Base-by-base conservation (phyloP, 2,329 filamentous ascomycete genomes). In the Ascochyta lentis region DNA sequence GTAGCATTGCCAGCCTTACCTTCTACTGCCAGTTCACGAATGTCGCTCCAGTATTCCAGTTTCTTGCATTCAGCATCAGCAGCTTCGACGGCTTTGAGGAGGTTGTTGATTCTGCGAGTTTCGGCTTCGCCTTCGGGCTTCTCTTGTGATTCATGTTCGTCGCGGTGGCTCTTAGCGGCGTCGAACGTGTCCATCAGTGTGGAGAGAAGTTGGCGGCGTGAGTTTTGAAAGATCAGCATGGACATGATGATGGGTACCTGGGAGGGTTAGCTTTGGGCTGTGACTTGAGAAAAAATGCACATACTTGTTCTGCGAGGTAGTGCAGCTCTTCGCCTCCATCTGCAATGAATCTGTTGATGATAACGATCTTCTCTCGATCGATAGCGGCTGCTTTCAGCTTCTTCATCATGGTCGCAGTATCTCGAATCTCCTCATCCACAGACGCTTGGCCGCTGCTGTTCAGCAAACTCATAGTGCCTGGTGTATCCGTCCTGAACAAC, bases 331-430 rank as follows among this genome's bases (percentile, higher is more conserved):
- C 71, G 6, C 85, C 86, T 19, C 86, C 90, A 49, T 95, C 83
- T 38, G 87, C 80, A n/a, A 97, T 80, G 70, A 96, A 99, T 59
- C 85, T 90, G 66, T 89, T 87, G 22, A 97, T 83, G 0, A 89
- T 88, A 58, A 94, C 89, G 55, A 96, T 86, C 79, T 95, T 98
- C 78, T 98, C 94, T 31, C 95, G 86, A 71, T 99, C 95, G 63
- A 99, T 91, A 7, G 87, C 84, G 6, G 89, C 86, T 35, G 78
- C 78, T 59, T 87, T 89, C 50, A 99, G 76, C 2, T 85, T 83
- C 22, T 76, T 78, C 78, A 96, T 83, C 24, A 99, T 79, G 3
- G 86, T 85, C 4, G 86, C 84, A 16, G 92, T 84, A 67, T 91
- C 84, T 4, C 78, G 79, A 46, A 88, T 83, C 43, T 88, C 85